Evolutionary conservation across 306 rosid species (phyloP), one percentile per base, ranked within the genome.

Genomic region (Ziziphus jujuba): DNA sequence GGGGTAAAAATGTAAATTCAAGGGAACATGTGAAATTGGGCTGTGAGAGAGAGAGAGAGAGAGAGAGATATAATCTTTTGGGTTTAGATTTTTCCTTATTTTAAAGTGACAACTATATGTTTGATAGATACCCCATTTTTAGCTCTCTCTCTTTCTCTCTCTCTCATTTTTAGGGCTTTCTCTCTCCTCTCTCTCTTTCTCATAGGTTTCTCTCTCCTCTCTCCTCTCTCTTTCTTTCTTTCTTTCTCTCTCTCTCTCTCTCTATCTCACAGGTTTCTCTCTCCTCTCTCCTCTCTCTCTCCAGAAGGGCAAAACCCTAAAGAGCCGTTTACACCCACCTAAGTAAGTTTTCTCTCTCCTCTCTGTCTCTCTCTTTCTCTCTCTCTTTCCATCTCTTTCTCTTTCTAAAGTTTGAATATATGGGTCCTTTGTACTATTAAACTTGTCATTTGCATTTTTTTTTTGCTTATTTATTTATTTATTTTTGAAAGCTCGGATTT

Each of bases 241-340:
- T n/a, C n/a, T n/a, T n/a, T n/a, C 65, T 63, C 16, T 55, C 63
- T 61, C 75, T 75, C 79, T 73, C 68, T 83, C 77, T 72, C 48
- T 81, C 73, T 71, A 72, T 81, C 71, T 81, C 77, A 56, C 73
- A 65, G 77, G 63, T 65, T 67, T 56, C 69, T 75, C 76, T 58
- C 74, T 77, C 63, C 77, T 74, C 71, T 20, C 69, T 66, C 69
- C 82, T 77, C 83, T 86, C 96, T 91, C 97, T 85, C 96, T 87
- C 96, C 98, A 81, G 95, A 87, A 87, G 91, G 88, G 88, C 87
- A 84, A 89, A 91, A 92, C 95, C 95, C 96, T 87, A 85, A 89
- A 89, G 98, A 82, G 89, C 89, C 96, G 96, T 89, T 87, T 89
- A 81, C 95, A 92, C 91, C 95, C 87, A 92, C 90, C 90, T 84